Base-by-base conservation (phyloP, 1,284 basidiomycete species). In the Tilletia walkeri region DNA sequence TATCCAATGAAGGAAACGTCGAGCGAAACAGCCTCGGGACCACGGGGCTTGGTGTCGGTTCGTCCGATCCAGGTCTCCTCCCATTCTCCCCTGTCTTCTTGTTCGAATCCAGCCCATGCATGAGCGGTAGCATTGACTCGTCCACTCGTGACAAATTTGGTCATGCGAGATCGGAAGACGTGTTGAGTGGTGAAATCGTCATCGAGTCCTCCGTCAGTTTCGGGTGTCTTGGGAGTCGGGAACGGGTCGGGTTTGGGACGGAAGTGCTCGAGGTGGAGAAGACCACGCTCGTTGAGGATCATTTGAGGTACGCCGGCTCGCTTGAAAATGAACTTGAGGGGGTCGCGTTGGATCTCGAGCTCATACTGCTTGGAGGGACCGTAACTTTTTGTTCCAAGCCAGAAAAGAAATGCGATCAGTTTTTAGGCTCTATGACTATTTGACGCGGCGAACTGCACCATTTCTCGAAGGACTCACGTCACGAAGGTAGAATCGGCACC, bases 231-330 rank as follows among this genome's bases (percentile, higher is more conserved):
- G 67, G 70, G 63, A 2, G 75, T 75, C 0, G 78, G 80, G 69
- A 81, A 79, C 1, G 73, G 73, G 34, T 79, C 76, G 1, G 81
- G 80, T 66, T 82, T 82, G 59, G 76, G 67, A 24, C 82, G 78
- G 87, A 94, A 98, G 84, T 99, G 96, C 83, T 99, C 96, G 93
- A 99, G 94, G 82, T 99, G 94, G 76, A 99, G 86, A 38, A 99
- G 87, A 0, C 92, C 91, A 54, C 90, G 88, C 10, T 93, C 93
- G 80, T 99, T 99, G 68, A 99, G 85, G 3, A 95, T 89, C 69
- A 98, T 87, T 80, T 96, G 91, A 70, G 91, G 90, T 34, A 81
- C 71, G 3, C 92, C 93, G 71, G 89, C 87, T 50, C 90, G 88
- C 63, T 89, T 85, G 75, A 95, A 75, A 34, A 71, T 74, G 50